These are phyloP conservation scores for Thalia dealbata DNA, from an alignment of 176 grass and related monocot species.

Conservation along the genomic window DNA sequence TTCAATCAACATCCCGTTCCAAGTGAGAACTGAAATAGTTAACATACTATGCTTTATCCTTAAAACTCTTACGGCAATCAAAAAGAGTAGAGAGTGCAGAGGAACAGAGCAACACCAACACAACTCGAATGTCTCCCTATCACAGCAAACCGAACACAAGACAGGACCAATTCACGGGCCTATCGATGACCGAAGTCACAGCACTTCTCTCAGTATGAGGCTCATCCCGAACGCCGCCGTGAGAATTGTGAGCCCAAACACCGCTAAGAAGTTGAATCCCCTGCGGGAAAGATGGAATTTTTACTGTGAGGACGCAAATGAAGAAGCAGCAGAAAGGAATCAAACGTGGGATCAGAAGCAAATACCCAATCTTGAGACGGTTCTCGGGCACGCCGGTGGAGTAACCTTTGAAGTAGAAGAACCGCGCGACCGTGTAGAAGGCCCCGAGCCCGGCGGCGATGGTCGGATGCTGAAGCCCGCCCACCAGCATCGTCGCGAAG, in stretches of 20 bases:
- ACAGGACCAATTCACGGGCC: not conserved
- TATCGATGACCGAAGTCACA: slow-evolving; percentile 20
- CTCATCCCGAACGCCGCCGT: slow-evolving; percentile 69
- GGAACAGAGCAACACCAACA: not conserved
- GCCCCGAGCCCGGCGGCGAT: slow-evolving; percentile 52
- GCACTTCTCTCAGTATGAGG: slow-evolving; percentile 43
- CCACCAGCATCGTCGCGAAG: slow-evolving; percentile 68
- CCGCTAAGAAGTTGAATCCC: slow-evolving; percentile 58
- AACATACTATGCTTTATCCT: no score
- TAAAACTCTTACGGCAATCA: no score
- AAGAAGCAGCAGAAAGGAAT: no score
- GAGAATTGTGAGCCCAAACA: slow-evolving; percentile 61
- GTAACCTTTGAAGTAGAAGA: slow-evolving; percentile 99
- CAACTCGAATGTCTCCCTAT: not conserved
- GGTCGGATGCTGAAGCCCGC: slow-evolving; percentile 66
- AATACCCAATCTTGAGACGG: slow-evolving; percentile 84
- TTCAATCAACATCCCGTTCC: no score
- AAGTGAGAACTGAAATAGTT: no score
- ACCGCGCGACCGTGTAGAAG: slow-evolving; percentile 58
- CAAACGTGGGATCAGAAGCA: not conserved
- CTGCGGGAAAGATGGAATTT: slow-evolving; percentile 16
- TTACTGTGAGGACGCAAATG: not conserved
- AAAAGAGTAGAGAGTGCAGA: no score
- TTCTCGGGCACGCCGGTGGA: slow-evolving; percentile 69
- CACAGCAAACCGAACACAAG: not conserved